Percentiles rank a stretch among this genome's conserved stretches.
Conservation (phyloP, 83 land plant genomes). For the Isoetes engelmannii region DNA sequence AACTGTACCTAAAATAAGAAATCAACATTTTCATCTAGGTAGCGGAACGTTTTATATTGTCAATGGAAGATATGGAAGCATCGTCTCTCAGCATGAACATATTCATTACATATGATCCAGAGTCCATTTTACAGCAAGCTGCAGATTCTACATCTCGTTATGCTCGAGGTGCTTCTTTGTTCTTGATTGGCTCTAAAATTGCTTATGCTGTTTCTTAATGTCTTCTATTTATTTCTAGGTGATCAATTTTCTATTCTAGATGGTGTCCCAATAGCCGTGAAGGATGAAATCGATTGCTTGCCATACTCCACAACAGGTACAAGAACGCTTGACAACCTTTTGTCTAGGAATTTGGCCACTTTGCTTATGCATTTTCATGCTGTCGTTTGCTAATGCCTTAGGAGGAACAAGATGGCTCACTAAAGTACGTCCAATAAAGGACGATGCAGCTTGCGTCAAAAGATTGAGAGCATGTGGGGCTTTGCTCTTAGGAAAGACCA, state of each 20-base stretch:
- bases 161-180: conserved; percentile 39
- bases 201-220: background rate
- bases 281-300: conserved; percentile 88
- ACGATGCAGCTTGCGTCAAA: conserved; percentile 67
- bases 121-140: conserved; percentile 61
- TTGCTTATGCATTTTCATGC: background rate
- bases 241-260: conserved; percentile 69
- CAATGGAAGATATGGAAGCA: conserved; percentile 49
- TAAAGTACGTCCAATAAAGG: conserved; percentile 47
- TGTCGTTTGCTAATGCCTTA: conserved; percentile 10
- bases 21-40: conserved; percentile 36
- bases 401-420: conserved; percentile 90
- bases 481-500: conserved; percentile 82
- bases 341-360: background rate
- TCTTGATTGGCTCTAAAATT: background rate
- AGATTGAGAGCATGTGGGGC: conserved; percentile 75
- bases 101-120: conserved; percentile 48
- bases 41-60: conserved; percentile 61
- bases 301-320: conserved; percentile 89
- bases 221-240: conserved; percentile 36
- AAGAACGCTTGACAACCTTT: background rate
- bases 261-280: conserved; percentile 79
- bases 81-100: conserved; percentile 44
- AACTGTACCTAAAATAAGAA: background rate
- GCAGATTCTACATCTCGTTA: conserved; percentile 62